Conservation (phyloP, 2,329 filamentous ascomycete species). For the Akanthomyces lecanii region DNA sequence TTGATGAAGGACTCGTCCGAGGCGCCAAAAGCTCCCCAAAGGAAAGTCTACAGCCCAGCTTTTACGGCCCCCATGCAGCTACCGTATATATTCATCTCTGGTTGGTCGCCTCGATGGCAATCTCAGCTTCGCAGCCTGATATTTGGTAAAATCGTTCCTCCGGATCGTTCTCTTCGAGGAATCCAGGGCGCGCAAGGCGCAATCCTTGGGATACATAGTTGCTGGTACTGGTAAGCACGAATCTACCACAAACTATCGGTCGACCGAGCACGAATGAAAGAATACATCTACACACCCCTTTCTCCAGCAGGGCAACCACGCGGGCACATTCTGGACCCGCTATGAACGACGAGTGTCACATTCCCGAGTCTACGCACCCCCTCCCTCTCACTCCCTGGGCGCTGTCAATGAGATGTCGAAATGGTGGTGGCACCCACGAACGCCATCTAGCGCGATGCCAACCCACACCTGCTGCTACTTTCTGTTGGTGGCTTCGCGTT, state of each 20-base stretch:
- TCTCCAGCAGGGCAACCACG: no score
- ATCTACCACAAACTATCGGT: neutral
- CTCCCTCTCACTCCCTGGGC: neutral
- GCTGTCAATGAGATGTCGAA: neutral
- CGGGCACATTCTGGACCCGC: neutral
- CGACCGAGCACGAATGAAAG: neutral
- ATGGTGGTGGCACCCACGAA: conserved; percentile 6
- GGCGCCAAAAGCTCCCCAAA: no score
- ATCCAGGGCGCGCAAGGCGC: no score
- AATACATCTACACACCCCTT: neutral
- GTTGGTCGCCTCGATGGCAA: conserved; percentile 6
- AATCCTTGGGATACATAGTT: no score
- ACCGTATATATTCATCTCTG: neutral
- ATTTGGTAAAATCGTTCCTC: conserved; percentile 1
- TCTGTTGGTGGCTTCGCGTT: neutral
- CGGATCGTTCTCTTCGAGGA: neutral
- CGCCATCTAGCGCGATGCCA: conserved; percentile 15
- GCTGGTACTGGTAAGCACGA: no score
- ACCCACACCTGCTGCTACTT: conserved; percentile 8
- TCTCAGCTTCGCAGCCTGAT: conserved; percentile 10
- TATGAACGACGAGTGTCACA: conserved; percentile 2
- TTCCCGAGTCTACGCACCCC: neutral
- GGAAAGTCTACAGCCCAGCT: neutral
- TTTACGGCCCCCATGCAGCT: conserved; percentile 3
- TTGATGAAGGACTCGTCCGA: no score